Evolutionary conservation across 164 flowering plant species (phyloP).

Genomic region (Malania oleifera): DNA sequence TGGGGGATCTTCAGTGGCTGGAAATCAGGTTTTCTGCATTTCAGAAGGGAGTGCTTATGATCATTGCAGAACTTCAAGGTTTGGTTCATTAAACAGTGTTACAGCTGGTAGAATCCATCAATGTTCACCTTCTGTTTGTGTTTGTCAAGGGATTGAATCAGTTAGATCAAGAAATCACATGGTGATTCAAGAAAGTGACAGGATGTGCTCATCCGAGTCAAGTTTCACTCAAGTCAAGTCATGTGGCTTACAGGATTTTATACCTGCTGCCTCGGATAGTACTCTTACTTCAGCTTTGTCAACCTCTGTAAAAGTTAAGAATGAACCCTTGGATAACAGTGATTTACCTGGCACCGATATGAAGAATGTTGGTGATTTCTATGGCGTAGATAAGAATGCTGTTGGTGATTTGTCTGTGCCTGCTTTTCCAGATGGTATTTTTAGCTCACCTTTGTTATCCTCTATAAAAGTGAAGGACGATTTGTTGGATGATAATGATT

Average conservation of each 20-base stretch:
- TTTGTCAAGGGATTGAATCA: conserved; percentile 1
- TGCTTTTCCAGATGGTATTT: neutral
- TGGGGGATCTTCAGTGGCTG: neutral
- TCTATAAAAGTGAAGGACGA: neutral
- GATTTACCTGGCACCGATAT: neutral
- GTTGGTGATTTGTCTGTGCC: conserved; percentile 4
- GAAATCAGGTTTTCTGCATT: conserved; percentile 1
- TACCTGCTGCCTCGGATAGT: conserved; percentile 6
- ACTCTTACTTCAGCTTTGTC: conserved; percentile 12
- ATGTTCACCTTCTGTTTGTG: conserved; percentile 2
- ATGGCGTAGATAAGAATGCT: conserved; percentile 6
- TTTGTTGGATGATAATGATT: neutral
- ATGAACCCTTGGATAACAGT: conserved; percentile 30
- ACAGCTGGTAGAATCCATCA: conserved; percentile 10
- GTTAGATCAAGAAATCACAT: neutral
- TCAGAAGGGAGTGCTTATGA: conserved; percentile 8
- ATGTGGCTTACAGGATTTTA: conserved; percentile 1
- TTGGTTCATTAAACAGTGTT: conserved; percentile 6
- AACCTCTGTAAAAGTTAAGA: conserved; percentile 35
- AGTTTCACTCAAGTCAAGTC: conserved; percentile 11
- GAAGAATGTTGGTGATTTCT: too few relatives aligned
- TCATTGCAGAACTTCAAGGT: neutral
- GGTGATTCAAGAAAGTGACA: conserved; percentile 9
- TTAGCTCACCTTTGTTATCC: neutral
- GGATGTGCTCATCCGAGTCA: conserved; percentile 3